phyloP scores from a whole-genome alignment of 495 filamentous ascomycete genomes.

The Hamigera avellanea region DNA sequence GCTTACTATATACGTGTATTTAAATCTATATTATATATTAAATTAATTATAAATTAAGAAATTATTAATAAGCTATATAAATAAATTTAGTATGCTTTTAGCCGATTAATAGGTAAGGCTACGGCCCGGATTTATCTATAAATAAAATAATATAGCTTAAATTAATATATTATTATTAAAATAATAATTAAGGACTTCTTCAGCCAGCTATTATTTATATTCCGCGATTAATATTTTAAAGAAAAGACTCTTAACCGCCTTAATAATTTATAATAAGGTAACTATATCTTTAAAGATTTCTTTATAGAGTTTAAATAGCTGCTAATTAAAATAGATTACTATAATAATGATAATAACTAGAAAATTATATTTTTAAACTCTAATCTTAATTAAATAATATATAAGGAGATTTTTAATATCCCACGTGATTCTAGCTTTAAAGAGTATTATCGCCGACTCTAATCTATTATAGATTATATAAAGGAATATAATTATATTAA shows the following conservation, averaged over 20 bases:
- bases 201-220: neutral
- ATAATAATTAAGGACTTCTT: neutral
- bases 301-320: neutral
- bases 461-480: too few relatives aligned
- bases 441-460: too few relatives aligned
- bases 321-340: neutral
- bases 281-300: neutral
- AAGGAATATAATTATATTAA: neutral
- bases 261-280: neutral
- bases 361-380: neutral
- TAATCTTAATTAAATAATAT: neutral
- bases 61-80: too few relatives aligned
- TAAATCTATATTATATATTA: too few relatives aligned
- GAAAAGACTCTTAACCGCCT: neutral
- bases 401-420: neutral
- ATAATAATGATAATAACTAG: neutral
- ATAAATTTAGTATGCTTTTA: too few relatives aligned
- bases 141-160: neutral
- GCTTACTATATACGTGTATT: too few relatives aligned
- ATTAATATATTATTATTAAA: neutral
- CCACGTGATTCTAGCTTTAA: too few relatives aligned
- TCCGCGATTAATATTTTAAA: neutral
- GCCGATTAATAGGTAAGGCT: neutral
- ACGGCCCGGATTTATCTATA: too few relatives aligned
- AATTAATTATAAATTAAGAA: too few relatives aligned